Percentiles rank a stretch among this genome's conserved stretches.
Conservation (phyloP, 2,329 filamentous ascomycete species). For the Cyphellophora attinorum region DNA sequence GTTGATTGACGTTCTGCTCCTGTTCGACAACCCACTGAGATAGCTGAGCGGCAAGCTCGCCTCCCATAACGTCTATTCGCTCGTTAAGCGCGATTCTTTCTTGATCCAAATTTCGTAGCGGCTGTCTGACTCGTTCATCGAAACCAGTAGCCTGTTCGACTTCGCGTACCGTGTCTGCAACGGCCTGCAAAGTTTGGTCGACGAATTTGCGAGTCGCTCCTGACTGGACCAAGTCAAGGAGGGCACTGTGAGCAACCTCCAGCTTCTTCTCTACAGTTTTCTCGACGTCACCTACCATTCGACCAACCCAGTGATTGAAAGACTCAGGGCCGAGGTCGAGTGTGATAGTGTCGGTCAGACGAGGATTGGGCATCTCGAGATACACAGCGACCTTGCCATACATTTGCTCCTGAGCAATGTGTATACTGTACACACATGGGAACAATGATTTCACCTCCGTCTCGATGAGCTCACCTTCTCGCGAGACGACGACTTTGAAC, state of each 20-base stretch:
- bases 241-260: background rate
- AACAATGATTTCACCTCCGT: slow-evolving; percentile 41
- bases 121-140: background rate
- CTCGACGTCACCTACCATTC: background rate
- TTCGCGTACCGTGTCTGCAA: background rate
- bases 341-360: slow-evolving; percentile 23
- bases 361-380: slow-evolving; percentile 27
- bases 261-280: background rate
- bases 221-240: background rate
- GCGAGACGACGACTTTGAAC: slow-evolving; percentile 40
- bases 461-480: slow-evolving; percentile 29
- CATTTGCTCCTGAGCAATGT: slow-evolving; percentile 39
- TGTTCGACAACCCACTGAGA: background rate
- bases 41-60: background rate
- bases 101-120: background rate
- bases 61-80: background rate
- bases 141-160: background rate
- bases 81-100: background rate
- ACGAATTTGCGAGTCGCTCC: background rate
- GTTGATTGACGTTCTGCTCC: background rate
- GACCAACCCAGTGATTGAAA: background rate
- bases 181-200: background rate
- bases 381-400: slow-evolving; percentile 40
- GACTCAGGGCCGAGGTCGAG: background rate
- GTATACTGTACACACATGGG: slow-evolving; percentile 44